A percentile compares a stretch with the other conserved stretches of the same genome.
Conservation (phyloP, 1,284 basidiomycete genomes). For the Puccinia novopanici region DNA sequence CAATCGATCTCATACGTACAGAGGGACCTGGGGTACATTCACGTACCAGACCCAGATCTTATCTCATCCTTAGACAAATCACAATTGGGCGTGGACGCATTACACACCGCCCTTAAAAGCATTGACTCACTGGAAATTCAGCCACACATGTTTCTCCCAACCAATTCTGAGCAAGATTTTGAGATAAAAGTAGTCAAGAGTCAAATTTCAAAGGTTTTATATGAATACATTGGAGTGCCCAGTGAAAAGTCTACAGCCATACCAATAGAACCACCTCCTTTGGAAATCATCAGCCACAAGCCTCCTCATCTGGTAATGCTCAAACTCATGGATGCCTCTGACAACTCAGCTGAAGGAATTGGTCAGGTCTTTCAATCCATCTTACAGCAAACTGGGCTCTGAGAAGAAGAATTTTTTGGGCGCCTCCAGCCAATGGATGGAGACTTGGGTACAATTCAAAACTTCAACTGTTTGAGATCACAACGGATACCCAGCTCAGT, state of each 20-base stretch:
- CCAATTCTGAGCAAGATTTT: no score
- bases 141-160: no score
- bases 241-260: not conserved
- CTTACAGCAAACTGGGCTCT: not conserved
- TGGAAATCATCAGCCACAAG: conserved; percentile 14
- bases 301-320: not conserved
- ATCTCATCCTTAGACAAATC: no score
- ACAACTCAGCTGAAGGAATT: conserved; percentile 25
- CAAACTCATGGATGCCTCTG: conserved; percentile 11
- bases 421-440: conserved; percentile 5
- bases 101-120: no score
- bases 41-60: no score
- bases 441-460: not conserved
- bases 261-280: not conserved
- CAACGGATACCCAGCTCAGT: not conserved
- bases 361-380: conserved; percentile 17
- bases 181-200: no score
- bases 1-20: no score
- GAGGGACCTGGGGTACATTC: no score
- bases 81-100: no score
- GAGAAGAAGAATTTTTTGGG: not conserved
- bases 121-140: no score
- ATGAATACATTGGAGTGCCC: not conserved
- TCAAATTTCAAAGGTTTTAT: no score
- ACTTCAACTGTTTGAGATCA: conserved; percentile 12